A percentile compares a stretch with the other conserved stretches of the same genome.
Conservation (phyloP, 2,329 filamentous ascomycete species). For the Aspergillus neotritici region DNA sequence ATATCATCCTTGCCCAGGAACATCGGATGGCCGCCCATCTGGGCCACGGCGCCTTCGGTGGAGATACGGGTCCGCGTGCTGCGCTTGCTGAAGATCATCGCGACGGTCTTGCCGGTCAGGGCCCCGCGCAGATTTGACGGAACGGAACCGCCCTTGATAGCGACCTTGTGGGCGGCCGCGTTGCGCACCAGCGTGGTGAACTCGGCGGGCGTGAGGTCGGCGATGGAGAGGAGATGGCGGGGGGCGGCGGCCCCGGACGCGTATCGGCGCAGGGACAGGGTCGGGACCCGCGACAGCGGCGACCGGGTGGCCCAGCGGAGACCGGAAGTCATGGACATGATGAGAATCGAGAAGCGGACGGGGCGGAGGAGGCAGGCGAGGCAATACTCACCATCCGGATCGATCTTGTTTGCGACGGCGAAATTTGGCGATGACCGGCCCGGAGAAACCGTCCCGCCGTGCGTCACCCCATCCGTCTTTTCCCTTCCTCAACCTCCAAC, state of each 20-base stretch:
- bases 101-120: constrained; percentile 72
- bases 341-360: too few relatives aligned
- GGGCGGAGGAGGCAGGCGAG: too few relatives aligned
- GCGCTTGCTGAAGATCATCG: constrained; percentile 95
- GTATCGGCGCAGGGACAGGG: too few relatives aligned
- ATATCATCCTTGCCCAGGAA: constrained; percentile 95
- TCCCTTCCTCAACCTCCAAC: too few relatives aligned
- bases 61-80: constrained; percentile 90
- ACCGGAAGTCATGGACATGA: too few relatives aligned
- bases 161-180: constrained; percentile 68
- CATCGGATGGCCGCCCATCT: constrained; percentile 90
- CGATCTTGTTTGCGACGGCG: too few relatives aligned
- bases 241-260: constrained; percentile 42
- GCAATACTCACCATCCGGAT: too few relatives aligned
- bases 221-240: constrained; percentile 87
- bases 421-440: too few relatives aligned
- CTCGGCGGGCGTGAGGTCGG: constrained; percentile 74
- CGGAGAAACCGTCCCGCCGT: too few relatives aligned
- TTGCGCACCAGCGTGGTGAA: constrained; percentile 77
- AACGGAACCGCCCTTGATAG: constrained; percentile 64
- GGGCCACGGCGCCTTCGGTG: constrained; percentile 82
- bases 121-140: constrained; percentile 56
- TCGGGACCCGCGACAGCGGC: too few relatives aligned
- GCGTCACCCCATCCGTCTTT: too few relatives aligned
- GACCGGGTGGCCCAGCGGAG: too few relatives aligned